Conservation (phyloP, 371 early-diverging fungal species). For the Saksenaea oblongispora region DNA sequence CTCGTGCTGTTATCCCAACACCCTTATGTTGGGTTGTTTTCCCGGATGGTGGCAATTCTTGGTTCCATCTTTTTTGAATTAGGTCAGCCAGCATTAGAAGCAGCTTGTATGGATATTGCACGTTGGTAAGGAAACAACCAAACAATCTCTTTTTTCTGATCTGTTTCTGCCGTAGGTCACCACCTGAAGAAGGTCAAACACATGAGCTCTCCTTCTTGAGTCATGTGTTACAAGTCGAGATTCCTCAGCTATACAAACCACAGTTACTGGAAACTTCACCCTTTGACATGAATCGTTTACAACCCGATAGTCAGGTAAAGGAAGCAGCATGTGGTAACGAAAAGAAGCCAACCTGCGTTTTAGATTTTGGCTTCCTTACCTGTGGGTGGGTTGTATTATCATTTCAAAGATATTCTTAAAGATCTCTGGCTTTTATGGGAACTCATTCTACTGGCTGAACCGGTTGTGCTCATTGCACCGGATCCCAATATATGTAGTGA, state of each 20-base stretch:
- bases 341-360: neutral
- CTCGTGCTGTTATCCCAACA: conserved; percentile 86
- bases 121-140: conserved; percentile 60
- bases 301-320: conserved; percentile 65
- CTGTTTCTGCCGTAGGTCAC: conserved; percentile 15
- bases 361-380: conserved; percentile 74
- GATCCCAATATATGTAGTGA: conserved; percentile 88
- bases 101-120: conserved; percentile 80
- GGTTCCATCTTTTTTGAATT: conserved; percentile 82
- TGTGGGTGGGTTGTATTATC: conserved; percentile 69
- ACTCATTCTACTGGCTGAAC: conserved; percentile 90
- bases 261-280: conserved; percentile 81
- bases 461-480: conserved; percentile 87
- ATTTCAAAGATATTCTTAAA: conserved; percentile 78
- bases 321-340: neutral
- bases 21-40: conserved; percentile 87
- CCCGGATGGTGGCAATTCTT: conserved; percentile 69
- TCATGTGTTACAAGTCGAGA: conserved; percentile 64
- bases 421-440: conserved; percentile 95
- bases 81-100: conserved; percentile 79
- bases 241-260: conserved; percentile 76
- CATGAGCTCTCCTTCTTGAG: conserved; percentile 81
- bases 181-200: conserved; percentile 31
- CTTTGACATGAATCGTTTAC: conserved; percentile 67
- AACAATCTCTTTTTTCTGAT: neutral